Conservation (phyloP, 2,329 filamentous ascomycete genomes). For the Rhynchosporium secalis region DNA sequence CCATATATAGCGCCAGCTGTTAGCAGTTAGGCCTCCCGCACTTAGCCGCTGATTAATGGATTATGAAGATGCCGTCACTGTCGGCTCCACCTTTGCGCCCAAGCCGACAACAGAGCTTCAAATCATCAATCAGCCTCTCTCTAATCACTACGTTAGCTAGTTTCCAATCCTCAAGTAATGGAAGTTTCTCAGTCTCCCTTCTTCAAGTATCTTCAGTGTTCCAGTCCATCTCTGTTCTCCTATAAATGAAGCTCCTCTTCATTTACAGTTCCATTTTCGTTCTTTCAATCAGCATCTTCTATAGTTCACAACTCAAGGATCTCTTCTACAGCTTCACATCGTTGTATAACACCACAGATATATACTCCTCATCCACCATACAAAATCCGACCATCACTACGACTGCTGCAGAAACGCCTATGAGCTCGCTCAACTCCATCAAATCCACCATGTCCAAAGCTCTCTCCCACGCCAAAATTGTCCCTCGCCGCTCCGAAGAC, state of each 20-base stretch:
- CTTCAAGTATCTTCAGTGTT: slow-evolving; percentile 34
- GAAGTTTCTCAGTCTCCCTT: slow-evolving; percentile 27
- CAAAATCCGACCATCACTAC: slow-evolving; percentile 13
- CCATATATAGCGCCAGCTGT: background rate
- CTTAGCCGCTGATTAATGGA: slow-evolving; percentile 16
- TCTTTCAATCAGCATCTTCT: slow-evolving; percentile 38
- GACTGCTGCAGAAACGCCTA: slow-evolving; percentile 21
- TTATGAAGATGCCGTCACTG: slow-evolving; percentile 9
- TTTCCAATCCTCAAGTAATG: slow-evolving; percentile 29
- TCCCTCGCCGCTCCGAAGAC: slow-evolving; percentile 67
- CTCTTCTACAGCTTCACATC: slow-evolving; percentile 29
- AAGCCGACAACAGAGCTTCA: background rate
- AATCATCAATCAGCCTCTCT: slow-evolving; percentile 11
- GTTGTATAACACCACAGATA: slow-evolving; percentile 8
- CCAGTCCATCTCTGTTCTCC: slow-evolving; percentile 25
- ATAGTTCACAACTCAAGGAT: slow-evolving; percentile 32
- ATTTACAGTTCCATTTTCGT: slow-evolving; percentile 38
- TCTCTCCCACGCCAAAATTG: slow-evolving; percentile 69
- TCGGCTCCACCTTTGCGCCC: background rate
- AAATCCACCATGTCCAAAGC: slow-evolving; percentile 59
- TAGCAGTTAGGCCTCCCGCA: slow-evolving; percentile 8
- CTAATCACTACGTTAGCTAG: slow-evolving; percentile 20
- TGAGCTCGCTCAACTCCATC: slow-evolving; percentile 38
- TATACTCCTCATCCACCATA: slow-evolving; percentile 5
- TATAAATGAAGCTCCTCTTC: slow-evolving; percentile 41